Base-by-base conservation (phyloP, 495 filamentous ascomycete species). In the Hyaloscypha variabilis region DNA sequence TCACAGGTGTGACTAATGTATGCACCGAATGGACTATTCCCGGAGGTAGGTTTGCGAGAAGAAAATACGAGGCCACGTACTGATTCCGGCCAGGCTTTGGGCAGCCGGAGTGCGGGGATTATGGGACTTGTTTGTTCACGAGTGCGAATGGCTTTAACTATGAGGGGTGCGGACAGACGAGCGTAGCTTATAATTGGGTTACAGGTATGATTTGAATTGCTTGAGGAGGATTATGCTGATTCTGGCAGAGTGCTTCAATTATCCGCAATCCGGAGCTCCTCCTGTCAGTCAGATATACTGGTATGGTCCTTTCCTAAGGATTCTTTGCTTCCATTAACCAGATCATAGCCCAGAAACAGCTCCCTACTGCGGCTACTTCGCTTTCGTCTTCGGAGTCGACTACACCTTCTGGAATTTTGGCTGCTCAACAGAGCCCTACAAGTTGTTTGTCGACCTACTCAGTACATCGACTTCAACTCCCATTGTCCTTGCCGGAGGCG, bases 11-110 rank as follows among this genome's bases (percentile, higher is more conserved):
- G 30, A 34, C 30, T 4, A 70, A 64, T 65, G 39, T 34, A 19
- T 71, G 64, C 51, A 65, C 57, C n/a, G 65, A 71, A 29, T 71
- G 68, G 68, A 67, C 68, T 6, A 71, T 70, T 8, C 61, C 65
- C 36, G 68, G 64, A 52, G 65, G 64, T 65, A 19, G 3, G 58
- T 60, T 2, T 6, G 51, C n/a, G 1, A n/a, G 10, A 4, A 51
- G 10, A 10, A 3, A 52, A 49, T 46, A 25, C 10, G 19, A n/a
- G 28, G 17, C 36, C 6, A n/a, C 2, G 1, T 42, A 49, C 58
- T 61, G 34, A 61, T 39, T 55, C 2, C 24, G 28, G 8, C 8
- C 23, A 67, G 65, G 65, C 21, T 62, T 46, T 49, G 68, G 61
- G n/a, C 60, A 65, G 29, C 68, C 68, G 10, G 17, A 52, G 17